Conservation (phyloP, 2,329 filamentous ascomycete species). For the Magnaporthiopsis incrustans region DNA sequence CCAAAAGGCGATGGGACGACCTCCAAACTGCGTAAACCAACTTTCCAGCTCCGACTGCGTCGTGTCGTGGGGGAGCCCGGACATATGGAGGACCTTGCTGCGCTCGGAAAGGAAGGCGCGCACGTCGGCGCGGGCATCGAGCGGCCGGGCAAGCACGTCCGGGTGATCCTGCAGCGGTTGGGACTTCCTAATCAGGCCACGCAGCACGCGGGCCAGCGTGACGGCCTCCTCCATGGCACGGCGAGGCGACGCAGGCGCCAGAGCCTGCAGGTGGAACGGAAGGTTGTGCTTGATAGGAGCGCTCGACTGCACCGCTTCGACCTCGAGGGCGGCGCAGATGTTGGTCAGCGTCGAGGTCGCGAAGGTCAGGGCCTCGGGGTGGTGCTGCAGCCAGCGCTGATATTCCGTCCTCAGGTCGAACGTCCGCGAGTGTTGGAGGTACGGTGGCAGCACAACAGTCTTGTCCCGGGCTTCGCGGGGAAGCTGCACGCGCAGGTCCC, state of each 20-base stretch:
- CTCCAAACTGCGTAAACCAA: slow-evolving; percentile 99
- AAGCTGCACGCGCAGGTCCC: slow-evolving; percentile 96
- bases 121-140: slow-evolving; percentile 95
- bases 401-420: slow-evolving; percentile 97
- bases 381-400: slow-evolving; percentile 96
- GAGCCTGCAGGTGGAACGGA: slow-evolving; percentile 91
- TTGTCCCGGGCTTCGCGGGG: slow-evolving; percentile 97
- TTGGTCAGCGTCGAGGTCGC: slow-evolving; percentile 92
- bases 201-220: slow-evolving; percentile 84
- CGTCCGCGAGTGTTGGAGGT: slow-evolving; percentile 94
- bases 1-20: slow-evolving; percentile 97
- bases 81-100: slow-evolving; percentile 98
- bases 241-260: slow-evolving; percentile 89
- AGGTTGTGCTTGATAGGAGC: slow-evolving; percentile 98
- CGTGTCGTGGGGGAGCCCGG: slow-evolving; percentile 91
- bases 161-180: slow-evolving; percentile 89
- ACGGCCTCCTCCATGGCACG: slow-evolving; percentile 97
- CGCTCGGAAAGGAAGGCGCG: slow-evolving; percentile 91
- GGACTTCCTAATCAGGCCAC: slow-evolving; percentile 90
- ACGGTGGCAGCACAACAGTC: slow-evolving; percentile 89
- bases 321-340: slow-evolving; percentile 95
- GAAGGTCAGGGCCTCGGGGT: slow-evolving; percentile 94
- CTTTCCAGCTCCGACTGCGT: slow-evolving; percentile 98
- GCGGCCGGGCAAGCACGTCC: slow-evolving; percentile 87
- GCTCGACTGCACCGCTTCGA: slow-evolving; percentile 94